phyloP scores from a whole-genome alignment of 2,329 filamentous ascomycete species.

The Scedosporium boydii region DNA sequence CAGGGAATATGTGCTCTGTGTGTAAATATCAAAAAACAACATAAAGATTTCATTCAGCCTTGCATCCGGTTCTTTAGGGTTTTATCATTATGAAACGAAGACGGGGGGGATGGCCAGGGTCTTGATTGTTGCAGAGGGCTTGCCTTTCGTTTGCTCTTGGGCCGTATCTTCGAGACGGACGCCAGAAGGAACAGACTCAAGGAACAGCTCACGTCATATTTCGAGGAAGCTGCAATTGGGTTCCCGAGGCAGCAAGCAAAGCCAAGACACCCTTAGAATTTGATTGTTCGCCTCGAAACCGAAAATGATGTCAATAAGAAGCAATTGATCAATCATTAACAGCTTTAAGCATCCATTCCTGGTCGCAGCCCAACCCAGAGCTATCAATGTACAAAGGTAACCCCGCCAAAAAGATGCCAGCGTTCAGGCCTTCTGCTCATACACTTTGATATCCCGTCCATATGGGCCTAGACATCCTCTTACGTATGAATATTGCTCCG shows the following conservation, averaged over 20 bases:
- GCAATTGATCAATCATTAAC: neutral
- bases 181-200: no score
- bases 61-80: no score
- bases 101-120: no score
- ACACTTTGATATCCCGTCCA: no score
- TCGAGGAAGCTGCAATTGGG: neutral
- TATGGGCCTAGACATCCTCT: neutral
- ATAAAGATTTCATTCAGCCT: no score
- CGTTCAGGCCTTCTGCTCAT: neutral
- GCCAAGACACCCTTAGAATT: no score
- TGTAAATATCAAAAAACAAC: slow-evolving; percentile 10
- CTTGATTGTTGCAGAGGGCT: no score
- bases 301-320: neutral
- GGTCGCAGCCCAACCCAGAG: neutral
- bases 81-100: no score
- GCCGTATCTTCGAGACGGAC: no score
- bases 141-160: no score
- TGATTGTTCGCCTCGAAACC: no score
- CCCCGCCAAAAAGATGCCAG: neutral
- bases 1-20: slow-evolving; percentile 2
- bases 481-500: neutral
- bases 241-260: neutral
- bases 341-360: neutral
- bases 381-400: neutral
- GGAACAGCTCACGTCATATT: neutral